Percentiles rank a stretch among this genome's conserved stretches.
Conservation (phyloP, 169 alveolate genomes). For the Cryptosporidium bovis region DNA sequence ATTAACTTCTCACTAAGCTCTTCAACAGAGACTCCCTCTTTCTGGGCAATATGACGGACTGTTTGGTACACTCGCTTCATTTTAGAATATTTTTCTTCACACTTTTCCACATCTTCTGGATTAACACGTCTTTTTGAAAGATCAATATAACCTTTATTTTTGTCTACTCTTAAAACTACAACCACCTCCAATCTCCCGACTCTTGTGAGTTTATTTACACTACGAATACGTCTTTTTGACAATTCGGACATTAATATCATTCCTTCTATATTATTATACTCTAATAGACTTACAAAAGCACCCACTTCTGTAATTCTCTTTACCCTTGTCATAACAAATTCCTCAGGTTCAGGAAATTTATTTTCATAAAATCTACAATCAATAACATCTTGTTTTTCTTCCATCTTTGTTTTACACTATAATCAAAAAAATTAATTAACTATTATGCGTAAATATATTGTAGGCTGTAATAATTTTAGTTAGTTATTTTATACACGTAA, state of each 20-base stretch:
- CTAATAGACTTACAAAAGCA: constrained; percentile 96
- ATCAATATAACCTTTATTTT: constrained; percentile 96
- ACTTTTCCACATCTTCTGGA: constrained; percentile 91
- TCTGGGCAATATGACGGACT: constrained; percentile 92
- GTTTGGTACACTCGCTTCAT: constrained; percentile 95
- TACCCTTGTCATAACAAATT: constrained; percentile 93
- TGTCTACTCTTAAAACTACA: constrained; percentile 95
- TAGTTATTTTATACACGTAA: too few species aligned
- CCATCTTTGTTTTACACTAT: constrained; percentile 3
- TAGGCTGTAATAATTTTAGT: too few species aligned
- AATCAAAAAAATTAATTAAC: too few species aligned
- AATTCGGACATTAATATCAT: constrained; percentile 94
- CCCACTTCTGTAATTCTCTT: constrained; percentile 94
- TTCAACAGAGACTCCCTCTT: constrained; percentile 89
- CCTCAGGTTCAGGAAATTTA: constrained; percentile 93
- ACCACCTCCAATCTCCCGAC: constrained; percentile 94
- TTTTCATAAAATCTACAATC: constrained; percentile 94
- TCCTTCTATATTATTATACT: constrained; percentile 96
- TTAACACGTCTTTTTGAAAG: constrained; percentile 95
- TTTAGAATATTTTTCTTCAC: constrained; percentile 88
- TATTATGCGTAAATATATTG: too few species aligned
- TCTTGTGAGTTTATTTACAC: constrained; percentile 86
- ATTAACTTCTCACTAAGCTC: constrained; percentile 89
- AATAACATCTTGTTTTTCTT: constrained; percentile 80
- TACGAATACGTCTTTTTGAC: constrained; percentile 93